These are phyloP conservation scores for Solanum hybrid DNA, from an alignment of 305 asterid species.

Conservation along the genomic window DNA sequence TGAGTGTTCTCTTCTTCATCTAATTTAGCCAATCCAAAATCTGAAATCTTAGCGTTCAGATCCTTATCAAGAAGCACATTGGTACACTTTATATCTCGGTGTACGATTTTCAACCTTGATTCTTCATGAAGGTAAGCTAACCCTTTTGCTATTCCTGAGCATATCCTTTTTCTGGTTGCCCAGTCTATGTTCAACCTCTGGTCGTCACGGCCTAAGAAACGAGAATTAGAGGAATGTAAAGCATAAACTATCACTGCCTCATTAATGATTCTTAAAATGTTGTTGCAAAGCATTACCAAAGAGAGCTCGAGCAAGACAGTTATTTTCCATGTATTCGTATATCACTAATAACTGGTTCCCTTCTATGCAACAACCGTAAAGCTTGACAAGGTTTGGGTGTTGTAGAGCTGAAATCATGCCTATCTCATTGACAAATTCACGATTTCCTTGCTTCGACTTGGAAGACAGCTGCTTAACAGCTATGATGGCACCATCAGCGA, in stretches of 20 bases:
- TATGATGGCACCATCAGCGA: slow-evolving; percentile 56
- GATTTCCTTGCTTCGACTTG: slow-evolving; percentile 86
- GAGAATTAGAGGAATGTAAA: neutral
- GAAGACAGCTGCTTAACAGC: slow-evolving; percentile 92
- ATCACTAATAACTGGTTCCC: slow-evolving; percentile 73
- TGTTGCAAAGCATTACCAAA: slow-evolving; percentile 38
- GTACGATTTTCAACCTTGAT: slow-evolving; percentile 81
- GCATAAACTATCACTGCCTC: neutral
- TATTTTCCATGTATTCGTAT: slow-evolving; percentile 84
- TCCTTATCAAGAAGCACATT: slow-evolving; percentile 83
- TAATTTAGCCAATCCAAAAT: slow-evolving; percentile 88
- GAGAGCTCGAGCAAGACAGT: slow-evolving; percentile 77
- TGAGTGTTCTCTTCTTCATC: slow-evolving; percentile 93
- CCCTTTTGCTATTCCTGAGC: slow-evolving; percentile 76
- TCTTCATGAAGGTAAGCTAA: slow-evolving; percentile 91
- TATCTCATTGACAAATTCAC: slow-evolving; percentile 77
- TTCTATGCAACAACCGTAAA: slow-evolving; percentile 80
- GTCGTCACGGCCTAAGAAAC: slow-evolving; percentile 37
- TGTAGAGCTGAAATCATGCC: slow-evolving; percentile 93
- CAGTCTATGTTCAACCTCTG: slow-evolving; percentile 64
- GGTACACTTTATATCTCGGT: slow-evolving; percentile 83
- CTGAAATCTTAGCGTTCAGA: slow-evolving; percentile 77
- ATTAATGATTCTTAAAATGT: neutral
- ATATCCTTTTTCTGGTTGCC: slow-evolving; percentile 67
- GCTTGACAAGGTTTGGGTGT: slow-evolving; percentile 81